These are phyloP conservation scores for Lactifluus piperatus DNA, from an alignment of 768 basidiomycete species.

Conservation along the genomic window DNA sequence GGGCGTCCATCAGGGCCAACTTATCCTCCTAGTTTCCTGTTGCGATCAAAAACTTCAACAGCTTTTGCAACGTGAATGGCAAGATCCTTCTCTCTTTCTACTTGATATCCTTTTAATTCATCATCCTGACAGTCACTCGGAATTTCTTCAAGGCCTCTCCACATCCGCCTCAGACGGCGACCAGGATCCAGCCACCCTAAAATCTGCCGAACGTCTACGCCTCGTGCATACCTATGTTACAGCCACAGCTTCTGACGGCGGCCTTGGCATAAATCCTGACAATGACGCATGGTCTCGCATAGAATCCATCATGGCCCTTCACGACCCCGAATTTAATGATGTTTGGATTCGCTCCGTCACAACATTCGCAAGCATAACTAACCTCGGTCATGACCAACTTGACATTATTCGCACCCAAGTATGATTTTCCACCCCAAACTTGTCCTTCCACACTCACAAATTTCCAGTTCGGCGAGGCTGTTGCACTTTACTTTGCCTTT, in stretches of 20 bases:
- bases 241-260: slow-evolving; percentile 63
- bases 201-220: slow-evolving; percentile 73
- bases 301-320: slow-evolving; percentile 73
- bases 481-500: slow-evolving; percentile 88
- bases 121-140: slow-evolving; percentile 45
- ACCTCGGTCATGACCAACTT: slow-evolving; percentile 56
- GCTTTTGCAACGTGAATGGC: slow-evolving; percentile 71
- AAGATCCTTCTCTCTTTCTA: slow-evolving; percentile 22
- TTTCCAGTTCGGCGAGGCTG: slow-evolving; percentile 62
- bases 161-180: slow-evolving; percentile 37
- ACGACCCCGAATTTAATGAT: slow-evolving; percentile 76
- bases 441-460: slow-evolving; percentile 7
- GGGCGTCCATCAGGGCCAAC: slow-evolving; percentile 67
- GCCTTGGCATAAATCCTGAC: slow-evolving; percentile 72
- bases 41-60: slow-evolving; percentile 50
- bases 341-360: slow-evolving; percentile 75
- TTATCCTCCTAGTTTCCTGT: slow-evolving; percentile 71
- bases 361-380: slow-evolving; percentile 28
- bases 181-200: slow-evolving; percentile 34
- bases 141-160: slow-evolving; percentile 71
- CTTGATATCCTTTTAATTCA: not conserved
- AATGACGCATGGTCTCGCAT: slow-evolving; percentile 71
- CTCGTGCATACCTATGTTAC: slow-evolving; percentile 67
- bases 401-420: slow-evolving; percentile 67
- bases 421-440: slow-evolving; percentile 19